Evolutionary conservation across 1,284 basidiomycete species (phyloP).

Genomic region (Trichosporon asahii): DNA sequence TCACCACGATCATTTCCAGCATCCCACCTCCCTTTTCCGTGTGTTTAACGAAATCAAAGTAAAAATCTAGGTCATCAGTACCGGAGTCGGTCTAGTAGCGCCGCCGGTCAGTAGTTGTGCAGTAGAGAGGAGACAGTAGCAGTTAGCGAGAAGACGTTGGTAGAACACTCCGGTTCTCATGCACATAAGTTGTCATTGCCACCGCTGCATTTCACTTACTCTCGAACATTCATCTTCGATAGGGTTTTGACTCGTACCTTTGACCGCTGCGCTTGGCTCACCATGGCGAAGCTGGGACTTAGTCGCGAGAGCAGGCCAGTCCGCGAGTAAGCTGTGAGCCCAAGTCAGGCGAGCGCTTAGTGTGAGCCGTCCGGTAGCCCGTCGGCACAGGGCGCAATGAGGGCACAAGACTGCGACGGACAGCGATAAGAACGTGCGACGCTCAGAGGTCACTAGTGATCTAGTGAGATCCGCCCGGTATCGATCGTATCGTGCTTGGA

Average conservation of each 20-base stretch:
- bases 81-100: not conserved
- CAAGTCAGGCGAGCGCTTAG: too few relatives aligned
- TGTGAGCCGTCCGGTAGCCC: too few relatives aligned
- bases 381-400: too few relatives aligned
- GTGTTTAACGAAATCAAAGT: not conserved
- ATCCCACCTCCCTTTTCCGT: not conserved
- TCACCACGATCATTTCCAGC: not conserved
- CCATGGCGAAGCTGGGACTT: not conserved
- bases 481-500: too few relatives aligned
- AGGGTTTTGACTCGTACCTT: not conserved
- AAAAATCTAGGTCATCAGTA: not conserved
- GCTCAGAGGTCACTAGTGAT: too few relatives aligned
- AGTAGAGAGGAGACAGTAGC: not conserved
- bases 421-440: too few relatives aligned
- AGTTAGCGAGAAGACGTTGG: not conserved
- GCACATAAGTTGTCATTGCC: not conserved
- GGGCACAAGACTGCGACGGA: too few relatives aligned
- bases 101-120: not conserved
- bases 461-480: too few relatives aligned
- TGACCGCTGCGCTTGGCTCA: not conserved
- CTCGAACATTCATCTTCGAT: not conserved
- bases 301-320: too few relatives aligned
- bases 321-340: too few relatives aligned
- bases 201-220: not conserved
- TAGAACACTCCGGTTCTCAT: not conserved